Conservation (phyloP, 2,329 filamentous ascomycete genomes). For the Arthrobotrys entomopaga region DNA sequence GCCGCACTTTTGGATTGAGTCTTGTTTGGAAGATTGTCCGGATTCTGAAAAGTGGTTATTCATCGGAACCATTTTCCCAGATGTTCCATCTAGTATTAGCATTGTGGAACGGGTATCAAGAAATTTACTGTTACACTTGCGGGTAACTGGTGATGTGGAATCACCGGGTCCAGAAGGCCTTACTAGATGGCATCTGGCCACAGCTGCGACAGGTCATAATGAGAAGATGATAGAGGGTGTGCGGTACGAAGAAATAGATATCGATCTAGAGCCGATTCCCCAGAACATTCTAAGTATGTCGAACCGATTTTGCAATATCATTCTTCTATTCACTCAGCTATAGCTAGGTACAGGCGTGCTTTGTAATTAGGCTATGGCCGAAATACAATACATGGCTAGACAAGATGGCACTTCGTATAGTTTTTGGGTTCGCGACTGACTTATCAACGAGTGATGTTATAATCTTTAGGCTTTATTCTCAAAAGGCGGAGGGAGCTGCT, state of each 20-base stretch:
- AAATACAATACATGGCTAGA: too few relatives aligned
- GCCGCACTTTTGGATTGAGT: constrained; percentile 27
- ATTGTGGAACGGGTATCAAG: constrained; percentile 9
- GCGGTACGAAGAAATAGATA: neutral
- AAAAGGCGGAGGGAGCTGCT: neutral
- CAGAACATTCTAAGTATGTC: constrained; percentile 18
- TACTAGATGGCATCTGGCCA: neutral
- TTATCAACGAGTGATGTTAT: too few relatives aligned
- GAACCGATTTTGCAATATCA: neutral
- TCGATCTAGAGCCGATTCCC: constrained; percentile 13
- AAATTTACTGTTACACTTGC: constrained; percentile 6
- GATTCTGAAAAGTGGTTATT: constrained; percentile 18
- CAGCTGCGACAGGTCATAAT: neutral
- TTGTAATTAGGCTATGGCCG: too few relatives aligned
- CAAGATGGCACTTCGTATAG: too few relatives aligned
- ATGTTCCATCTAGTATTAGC: too few relatives aligned
- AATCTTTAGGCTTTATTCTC: constrained; percentile 7
- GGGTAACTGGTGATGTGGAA: neutral
- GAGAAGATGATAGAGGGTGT: neutral
- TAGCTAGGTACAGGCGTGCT: neutral
- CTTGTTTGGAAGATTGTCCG: neutral
- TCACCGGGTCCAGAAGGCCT: neutral
- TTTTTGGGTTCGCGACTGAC: neutral
- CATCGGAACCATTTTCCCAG: constrained; percentile 15
- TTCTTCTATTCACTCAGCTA: neutral